Conservation (phyloP, 345 rosid species). For the Bruguiera sexangula region DNA sequence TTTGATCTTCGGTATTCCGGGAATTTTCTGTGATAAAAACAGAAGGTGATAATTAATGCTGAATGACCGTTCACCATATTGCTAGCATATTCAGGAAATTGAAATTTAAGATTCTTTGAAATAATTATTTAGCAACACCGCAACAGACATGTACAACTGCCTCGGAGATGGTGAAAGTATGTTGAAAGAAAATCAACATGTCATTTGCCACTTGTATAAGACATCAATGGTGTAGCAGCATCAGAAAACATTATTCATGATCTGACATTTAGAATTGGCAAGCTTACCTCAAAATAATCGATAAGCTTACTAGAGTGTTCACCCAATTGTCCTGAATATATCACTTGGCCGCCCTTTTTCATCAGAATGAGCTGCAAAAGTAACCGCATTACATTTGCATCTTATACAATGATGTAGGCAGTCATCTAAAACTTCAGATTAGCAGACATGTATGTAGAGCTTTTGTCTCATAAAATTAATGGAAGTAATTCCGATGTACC, state of each 20-base stretch:
- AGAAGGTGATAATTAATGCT: too few relatives aligned
- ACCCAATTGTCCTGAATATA: constrained; percentile 57
- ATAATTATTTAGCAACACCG: too few relatives aligned
- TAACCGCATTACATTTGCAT: not conserved
- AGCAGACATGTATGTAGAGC: not conserved
- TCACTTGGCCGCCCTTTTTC: constrained; percentile 55
- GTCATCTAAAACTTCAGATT: not conserved
- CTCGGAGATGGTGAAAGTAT: not conserved
- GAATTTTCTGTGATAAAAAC: constrained; percentile 19
- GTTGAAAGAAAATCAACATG: too few relatives aligned
- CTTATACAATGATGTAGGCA: not conserved
- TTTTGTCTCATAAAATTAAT: too few relatives aligned
- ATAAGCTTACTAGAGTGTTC: constrained; percentile 46
- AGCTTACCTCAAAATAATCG: constrained; percentile 52
- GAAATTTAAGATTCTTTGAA: not conserved
- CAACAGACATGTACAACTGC: too few relatives aligned
- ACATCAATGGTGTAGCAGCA: too few relatives aligned
- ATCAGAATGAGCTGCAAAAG: constrained; percentile 49
- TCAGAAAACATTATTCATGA: not conserved
- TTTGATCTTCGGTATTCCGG: constrained; percentile 40
- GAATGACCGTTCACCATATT: too few relatives aligned
- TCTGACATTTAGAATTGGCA: not conserved
- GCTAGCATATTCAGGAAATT: not conserved
- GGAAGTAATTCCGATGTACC: too few relatives aligned
- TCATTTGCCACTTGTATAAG: too few relatives aligned